A percentile compares a stretch with the other conserved stretches of the same genome.
phyloP scores from a whole-genome alignment of 495 filamentous ascomycete species.

The Aspergillus incahuasiensis region DNA sequence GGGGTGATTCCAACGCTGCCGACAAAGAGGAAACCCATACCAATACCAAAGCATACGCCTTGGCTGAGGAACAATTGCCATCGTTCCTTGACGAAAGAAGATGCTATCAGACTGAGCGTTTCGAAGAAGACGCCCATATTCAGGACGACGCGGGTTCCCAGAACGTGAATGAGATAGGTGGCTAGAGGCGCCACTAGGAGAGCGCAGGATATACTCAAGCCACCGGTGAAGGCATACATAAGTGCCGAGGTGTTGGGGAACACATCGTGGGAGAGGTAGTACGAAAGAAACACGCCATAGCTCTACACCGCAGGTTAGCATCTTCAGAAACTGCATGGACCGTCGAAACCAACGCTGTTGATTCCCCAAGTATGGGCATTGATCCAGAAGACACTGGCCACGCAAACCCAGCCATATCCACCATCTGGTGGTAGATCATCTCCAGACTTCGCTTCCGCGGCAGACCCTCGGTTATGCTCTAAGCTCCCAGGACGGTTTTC shows the following conservation, averaged over 20 bases:
- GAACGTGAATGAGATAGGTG: conserved; percentile 51
- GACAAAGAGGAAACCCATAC: conserved; percentile 74
- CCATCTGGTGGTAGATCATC: conserved; percentile 46
- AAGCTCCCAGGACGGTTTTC: conserved; percentile 8
- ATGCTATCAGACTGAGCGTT: conserved; percentile 55
- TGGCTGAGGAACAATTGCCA: conserved; percentile 77
- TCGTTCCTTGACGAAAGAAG: conserved; percentile 61
- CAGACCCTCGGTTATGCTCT: conserved; percentile 7
- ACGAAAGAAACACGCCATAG: conserved; percentile 67
- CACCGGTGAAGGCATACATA: conserved; percentile 69
- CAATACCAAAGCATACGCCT: conserved; percentile 70
- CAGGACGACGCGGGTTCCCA: conserved; percentile 53
- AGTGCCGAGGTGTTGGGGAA: conserved; percentile 56
- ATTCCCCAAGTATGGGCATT: conserved; percentile 56
- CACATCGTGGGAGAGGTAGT: conserved; percentile 58
- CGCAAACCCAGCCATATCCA: conserved; percentile 54
- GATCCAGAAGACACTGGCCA: conserved; percentile 46
- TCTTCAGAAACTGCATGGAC: neutral
- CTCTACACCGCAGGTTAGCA: conserved; percentile 24
- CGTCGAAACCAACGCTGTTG: conserved; percentile 38
- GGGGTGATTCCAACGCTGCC: conserved; percentile 64
- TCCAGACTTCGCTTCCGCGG: conserved; percentile 19
- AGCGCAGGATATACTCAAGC: conserved; percentile 61
- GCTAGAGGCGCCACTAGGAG: conserved; percentile 62
- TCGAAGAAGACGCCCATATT: conserved; percentile 57